Percentiles rank a stretch among this genome's conserved stretches.
Conservation (phyloP, 2,329 filamentous ascomycete genomes). For the Orbilia ellipsospora region DNA sequence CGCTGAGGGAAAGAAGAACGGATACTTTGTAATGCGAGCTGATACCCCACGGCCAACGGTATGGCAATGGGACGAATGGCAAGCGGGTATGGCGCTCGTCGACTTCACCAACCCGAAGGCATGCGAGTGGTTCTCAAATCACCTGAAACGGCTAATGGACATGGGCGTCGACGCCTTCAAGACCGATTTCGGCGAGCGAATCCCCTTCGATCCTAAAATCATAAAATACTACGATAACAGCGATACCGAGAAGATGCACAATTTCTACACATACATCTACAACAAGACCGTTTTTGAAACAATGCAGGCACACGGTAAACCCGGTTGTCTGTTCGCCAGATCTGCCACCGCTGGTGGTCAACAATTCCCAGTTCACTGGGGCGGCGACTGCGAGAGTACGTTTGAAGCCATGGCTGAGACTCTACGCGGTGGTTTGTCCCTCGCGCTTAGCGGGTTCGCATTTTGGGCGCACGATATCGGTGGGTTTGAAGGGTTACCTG, state of each 20-base stretch:
- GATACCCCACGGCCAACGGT: conserved; percentile 70
- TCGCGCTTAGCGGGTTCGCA: conserved; percentile 73
- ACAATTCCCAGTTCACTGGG: conserved; percentile 77
- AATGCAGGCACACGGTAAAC: conserved; percentile 68
- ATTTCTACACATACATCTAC: conserved; percentile 79
- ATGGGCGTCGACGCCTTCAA: conserved; percentile 78
- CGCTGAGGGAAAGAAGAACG: conserved; percentile 72
- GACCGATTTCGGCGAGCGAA: conserved; percentile 79
- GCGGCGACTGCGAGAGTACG: conserved; percentile 79
- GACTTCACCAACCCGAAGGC: conserved; percentile 80
- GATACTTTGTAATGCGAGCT: conserved; percentile 75
- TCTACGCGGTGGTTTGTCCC: conserved; percentile 72
- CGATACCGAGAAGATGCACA: conserved; percentile 77
- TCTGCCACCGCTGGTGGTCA: conserved; percentile 76
- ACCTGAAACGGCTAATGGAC: conserved; percentile 74
- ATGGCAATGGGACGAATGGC: conserved; percentile 82
- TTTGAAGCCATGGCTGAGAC: conserved; percentile 79
- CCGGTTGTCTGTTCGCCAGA: conserved; percentile 75
- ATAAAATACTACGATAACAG: conserved; percentile 73
- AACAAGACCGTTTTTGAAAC: conserved; percentile 77
- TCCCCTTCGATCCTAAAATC: conserved; percentile 69
- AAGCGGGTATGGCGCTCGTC: conserved; percentile 78
- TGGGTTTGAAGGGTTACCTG: conserved; percentile 76
- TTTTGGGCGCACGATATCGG: conserved; percentile 79
- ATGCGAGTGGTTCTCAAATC: conserved; percentile 72